Evolutionary conservation across 2,329 filamentous ascomycete species (phyloP).

Genomic region (Simplicillium sp.): DNA sequence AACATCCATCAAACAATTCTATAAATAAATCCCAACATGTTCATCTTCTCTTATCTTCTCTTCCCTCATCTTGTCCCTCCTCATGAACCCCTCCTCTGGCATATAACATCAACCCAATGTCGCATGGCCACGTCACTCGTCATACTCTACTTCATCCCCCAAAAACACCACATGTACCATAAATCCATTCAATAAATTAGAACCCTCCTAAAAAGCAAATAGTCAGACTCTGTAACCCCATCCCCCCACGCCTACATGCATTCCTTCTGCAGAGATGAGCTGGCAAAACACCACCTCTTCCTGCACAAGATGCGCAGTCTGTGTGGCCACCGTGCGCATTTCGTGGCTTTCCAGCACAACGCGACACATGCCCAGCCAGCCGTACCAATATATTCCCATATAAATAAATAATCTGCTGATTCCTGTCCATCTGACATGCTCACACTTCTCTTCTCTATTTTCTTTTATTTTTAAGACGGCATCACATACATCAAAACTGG

Average conservation of each 20-base stretch:
- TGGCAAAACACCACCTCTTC: slow-evolving; percentile 1
- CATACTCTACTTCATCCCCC: slow-evolving; percentile 83
- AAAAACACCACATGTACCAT: no score
- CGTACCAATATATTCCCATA: background rate
- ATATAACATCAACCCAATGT: no score
- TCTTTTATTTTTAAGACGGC: background rate
- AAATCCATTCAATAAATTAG: no score
- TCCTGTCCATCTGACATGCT: background rate
- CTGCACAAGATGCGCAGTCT: no score
- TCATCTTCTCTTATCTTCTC: no score
- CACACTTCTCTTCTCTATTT: slow-evolving; percentile 4
- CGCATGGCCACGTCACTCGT: no score
- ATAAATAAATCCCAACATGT: no score
- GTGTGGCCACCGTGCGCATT: slow-evolving; percentile 2
- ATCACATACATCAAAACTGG: no score
- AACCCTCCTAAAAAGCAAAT: background rate
- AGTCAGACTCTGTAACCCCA: slow-evolving; percentile 1
- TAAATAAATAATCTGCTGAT: background rate
- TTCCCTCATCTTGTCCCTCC: no score
- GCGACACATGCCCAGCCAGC: no score
- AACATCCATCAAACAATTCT: no score
- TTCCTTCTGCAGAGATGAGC: slow-evolving; percentile 7
- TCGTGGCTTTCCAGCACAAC: background rate
- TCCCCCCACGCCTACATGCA: slow-evolving; percentile 6
- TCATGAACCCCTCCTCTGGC: no score